A percentile compares a stretch with the other conserved stretches of the same genome.
phyloP scores from a whole-genome alignment of 768 basidiomycete genomes.

The Tylopilus vinaceipallidus region DNA sequence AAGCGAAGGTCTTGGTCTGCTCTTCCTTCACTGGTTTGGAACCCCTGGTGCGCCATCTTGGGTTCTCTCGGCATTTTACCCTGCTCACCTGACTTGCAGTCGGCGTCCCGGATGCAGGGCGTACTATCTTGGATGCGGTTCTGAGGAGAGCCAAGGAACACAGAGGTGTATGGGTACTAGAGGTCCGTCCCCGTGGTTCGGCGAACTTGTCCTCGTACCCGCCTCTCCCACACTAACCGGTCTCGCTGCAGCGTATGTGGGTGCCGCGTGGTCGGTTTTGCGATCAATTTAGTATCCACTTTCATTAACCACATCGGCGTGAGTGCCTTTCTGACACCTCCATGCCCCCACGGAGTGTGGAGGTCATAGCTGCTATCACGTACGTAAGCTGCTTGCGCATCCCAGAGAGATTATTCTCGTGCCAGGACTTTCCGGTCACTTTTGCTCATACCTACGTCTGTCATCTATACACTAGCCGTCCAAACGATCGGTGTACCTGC shows the following conservation, averaged over 20 bases:
- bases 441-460: slow-evolving; percentile 13
- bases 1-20: slow-evolving; percentile 20
- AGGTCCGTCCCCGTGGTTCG: slow-evolving; percentile 61
- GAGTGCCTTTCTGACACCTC: slow-evolving; percentile 47
- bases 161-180: slow-evolving; percentile 60
- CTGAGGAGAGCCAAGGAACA: slow-evolving; percentile 47
- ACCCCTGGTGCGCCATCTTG: slow-evolving; percentile 16
- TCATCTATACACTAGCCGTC: slow-evolving; percentile 40
- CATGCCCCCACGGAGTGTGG: slow-evolving; percentile 58
- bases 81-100: slow-evolving; percentile 34
- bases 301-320: slow-evolving; percentile 69
- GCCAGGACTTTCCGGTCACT: slow-evolving; percentile 23
- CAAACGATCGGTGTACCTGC: slow-evolving; percentile 47
- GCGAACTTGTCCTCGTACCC: slow-evolving; percentile 50
- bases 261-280: slow-evolving; percentile 48
- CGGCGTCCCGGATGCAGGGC: slow-evolving; percentile 58
- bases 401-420: too few species aligned
- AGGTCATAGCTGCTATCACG: slow-evolving; percentile 57
- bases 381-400: slow-evolving; percentile 35
- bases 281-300: slow-evolving; percentile 50
- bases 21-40: slow-evolving; percentile 27
- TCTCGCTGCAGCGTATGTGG: slow-evolving; percentile 49
- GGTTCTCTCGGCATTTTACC: background rate
- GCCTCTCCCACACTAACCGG: slow-evolving; percentile 49
- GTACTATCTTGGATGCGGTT: slow-evolving; percentile 53